Base-by-base conservation (phyloP, 1,139 yeast genomes). In the Pichia sp. region DNA sequence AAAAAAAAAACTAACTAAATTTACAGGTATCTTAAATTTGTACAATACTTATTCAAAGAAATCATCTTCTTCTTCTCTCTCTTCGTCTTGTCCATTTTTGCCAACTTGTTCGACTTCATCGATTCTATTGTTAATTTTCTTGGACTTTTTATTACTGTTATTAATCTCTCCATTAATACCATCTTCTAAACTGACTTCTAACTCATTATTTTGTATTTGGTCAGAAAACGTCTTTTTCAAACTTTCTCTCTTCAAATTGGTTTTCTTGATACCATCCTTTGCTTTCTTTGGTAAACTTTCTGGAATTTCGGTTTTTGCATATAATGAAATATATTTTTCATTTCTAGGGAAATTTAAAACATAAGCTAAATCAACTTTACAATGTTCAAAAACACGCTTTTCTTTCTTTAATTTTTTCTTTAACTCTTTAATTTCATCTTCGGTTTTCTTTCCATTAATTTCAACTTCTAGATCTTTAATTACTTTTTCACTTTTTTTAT, bases 321-420 rank as follows among this genome's bases (percentile, higher is more conserved):
- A 93, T 55, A 93, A 70, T 0, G 97, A 81, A 39, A 89, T 80
- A 66, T 93, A 93, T 69, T 89, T 91, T 61, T 81, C 82, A 49
- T 83, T 77, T 63, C 80, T 80, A 36, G 99, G 98, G 71, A 82
- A 93, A 62, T 85, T 75, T 19, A 83, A 76, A 25, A 85, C 81
- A 64, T 93, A 93, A 36, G 87, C 87, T 43, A 87, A 70, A 62
- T 91, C 96, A 14, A 84, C 71, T 64, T 84, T 86, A 48, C 82
- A 75, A 57, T 84, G 83, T 52, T 69, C 68, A 48, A 86, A 69
- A 48, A 73, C 74, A 56, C 77, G 75, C 62, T 80, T 75, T 38
- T 75, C 75, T 64, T 71, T 77, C 63, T 76, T 81, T 52, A 79
- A 68, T 29, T 77, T 79, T 56, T 81, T 81, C 60, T 77, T 76